These are phyloP conservation scores for Metarhizium robertsii DNA, from an alignment of 2,329 filamentous ascomycete species.

Conservation along the genomic window DNA sequence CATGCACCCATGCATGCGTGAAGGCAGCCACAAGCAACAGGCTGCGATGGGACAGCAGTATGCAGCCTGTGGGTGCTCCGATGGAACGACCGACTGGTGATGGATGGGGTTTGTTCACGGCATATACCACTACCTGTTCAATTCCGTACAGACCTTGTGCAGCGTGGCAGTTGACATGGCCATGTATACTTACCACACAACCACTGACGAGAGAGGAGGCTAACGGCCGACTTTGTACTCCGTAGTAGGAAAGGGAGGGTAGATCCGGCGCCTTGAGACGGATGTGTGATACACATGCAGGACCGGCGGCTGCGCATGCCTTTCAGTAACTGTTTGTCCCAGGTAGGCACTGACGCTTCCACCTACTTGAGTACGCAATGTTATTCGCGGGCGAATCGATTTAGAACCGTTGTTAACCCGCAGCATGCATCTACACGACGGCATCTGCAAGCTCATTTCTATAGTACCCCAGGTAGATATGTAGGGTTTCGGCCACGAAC, in stretches of 20 bases:
- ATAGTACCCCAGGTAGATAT: neutral
- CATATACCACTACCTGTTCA: too few species aligned
- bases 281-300: neutral
- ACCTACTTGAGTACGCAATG: neutral
- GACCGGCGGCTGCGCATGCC: neutral
- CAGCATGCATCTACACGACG: neutral
- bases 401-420: neutral
- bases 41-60: neutral
- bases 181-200: too few species aligned
- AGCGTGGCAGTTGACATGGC: too few species aligned
- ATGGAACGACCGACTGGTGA: neutral
- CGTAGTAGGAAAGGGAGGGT: too few species aligned
- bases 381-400: neutral
- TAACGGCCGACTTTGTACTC: too few species aligned
- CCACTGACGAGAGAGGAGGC: too few species aligned
- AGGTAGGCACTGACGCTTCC: neutral
- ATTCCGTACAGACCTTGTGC: neutral
- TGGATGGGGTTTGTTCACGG: too few species aligned
- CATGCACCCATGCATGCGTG: neutral
- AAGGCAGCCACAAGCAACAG: neutral
- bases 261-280: too few species aligned
- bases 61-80: neutral
- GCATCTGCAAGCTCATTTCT: neutral
- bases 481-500: neutral
- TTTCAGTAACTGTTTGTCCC: neutral